Evolutionary conservation across 2,329 filamentous ascomycete species (phyloP).

Genomic region (Trichoderma lentiforme): DNA sequence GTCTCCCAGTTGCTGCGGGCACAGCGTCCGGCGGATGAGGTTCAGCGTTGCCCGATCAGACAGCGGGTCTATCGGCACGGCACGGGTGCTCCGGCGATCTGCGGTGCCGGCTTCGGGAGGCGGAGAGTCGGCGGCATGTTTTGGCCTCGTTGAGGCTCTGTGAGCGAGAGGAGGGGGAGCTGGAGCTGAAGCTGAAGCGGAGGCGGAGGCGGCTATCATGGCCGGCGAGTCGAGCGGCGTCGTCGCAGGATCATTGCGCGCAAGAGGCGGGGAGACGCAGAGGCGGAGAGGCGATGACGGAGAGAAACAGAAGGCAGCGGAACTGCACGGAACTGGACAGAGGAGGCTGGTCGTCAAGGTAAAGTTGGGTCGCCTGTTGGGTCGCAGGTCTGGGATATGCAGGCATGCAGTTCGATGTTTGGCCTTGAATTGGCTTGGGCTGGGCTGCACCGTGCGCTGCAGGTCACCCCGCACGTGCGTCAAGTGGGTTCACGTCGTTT

Average conservation of each 20-base stretch:
- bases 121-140: constrained; percentile 19
- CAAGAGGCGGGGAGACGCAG: neutral
- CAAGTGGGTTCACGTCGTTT: neutral
- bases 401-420: constrained; percentile 10
- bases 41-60: constrained; percentile 76
- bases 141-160: constrained; percentile 17
- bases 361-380: constrained; percentile 22
- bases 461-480: constrained; percentile 22
- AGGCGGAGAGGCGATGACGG: neutral
- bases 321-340: neutral
- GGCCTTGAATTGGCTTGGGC: constrained; percentile 3
- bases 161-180: constrained; percentile 16
- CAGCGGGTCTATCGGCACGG: constrained; percentile 47
- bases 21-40: constrained; percentile 80
- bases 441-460: constrained; percentile 29
- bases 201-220: constrained; percentile 30
- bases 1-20: constrained; percentile 64
- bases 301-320: neutral
- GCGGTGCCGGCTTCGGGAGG: constrained; percentile 22
- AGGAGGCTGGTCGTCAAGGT: constrained; percentile 19
- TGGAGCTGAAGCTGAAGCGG: neutral
- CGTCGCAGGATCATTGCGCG: constrained; percentile 28
- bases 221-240: constrained; percentile 22
- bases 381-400: constrained; percentile 21
- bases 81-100: constrained; percentile 34